Base-by-base conservation (phyloP, 208 protist species). In the Leptomonas pyrrhocoris region DNA sequence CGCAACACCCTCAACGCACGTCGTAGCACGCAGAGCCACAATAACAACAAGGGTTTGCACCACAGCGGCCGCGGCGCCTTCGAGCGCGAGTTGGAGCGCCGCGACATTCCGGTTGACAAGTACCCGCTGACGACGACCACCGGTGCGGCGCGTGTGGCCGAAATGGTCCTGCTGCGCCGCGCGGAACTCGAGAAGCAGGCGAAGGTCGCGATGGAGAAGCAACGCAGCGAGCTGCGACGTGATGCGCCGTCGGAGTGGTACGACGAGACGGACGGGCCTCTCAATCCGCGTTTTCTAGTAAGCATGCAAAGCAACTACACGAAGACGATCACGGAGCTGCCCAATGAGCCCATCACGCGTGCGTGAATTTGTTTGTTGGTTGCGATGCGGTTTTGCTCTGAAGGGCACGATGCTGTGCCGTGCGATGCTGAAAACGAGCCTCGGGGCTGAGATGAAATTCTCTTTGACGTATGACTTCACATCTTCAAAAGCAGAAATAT, bases 1-100 rank as follows among this genome's bases (percentile, higher is more conserved):
- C 83, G 84, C 38, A 82, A 78, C 53, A 92, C 55, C 28, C 70
- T 95, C 31, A 86, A 87, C 54, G 77, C 83, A 7, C 86, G 88
- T 12, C 77, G 77, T 19, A 64, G 61, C 25, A 88, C 84, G 61
- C 89, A 95, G 80, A 94, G 86, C 72, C 58, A 86, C 60, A 93
- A 94, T 79, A 94, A 97, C 78, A 94, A 95, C 74, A 82, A 65
- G 16, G 93, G 93, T 1, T 84, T 95, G 21, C 93, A 97, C 56
- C 84, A 92, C 79, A 94, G 85, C 59, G 93, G 93, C 12, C 61
- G 76, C 28, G 93, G 90, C 13, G 81, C 90, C 21, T 97, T 97
- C 71, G 93, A 95, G 80, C 82, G 90, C 0, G 90, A 97, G 73
- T 53, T 94, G 59, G 83, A 97, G 75, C 81, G 93, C 12, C 82